Base-by-base conservation (phyloP, 108 stramenopile genomes). In the Chaetoceros tenuissimus region DNA sequence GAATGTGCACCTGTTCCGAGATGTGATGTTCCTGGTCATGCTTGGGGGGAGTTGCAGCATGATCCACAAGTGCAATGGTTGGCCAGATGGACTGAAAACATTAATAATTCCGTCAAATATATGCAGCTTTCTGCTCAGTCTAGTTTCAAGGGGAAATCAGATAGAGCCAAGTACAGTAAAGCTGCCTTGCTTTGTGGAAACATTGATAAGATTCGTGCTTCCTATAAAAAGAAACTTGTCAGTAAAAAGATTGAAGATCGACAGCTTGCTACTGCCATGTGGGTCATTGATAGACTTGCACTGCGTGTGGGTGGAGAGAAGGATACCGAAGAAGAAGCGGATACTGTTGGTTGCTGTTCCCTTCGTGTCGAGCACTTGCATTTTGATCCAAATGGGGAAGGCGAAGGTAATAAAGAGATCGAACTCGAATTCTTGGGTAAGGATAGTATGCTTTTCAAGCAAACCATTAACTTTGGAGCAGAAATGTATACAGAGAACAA, bases 271-370 rank as follows among this genome's bases (percentile, higher is more conserved):
- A 98, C 97, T 17, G 97, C 99, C n/a, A 92, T 95, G 68, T 99
- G 97, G 97, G 91, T 99, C 28, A 99, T 99, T 68, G 99, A 99
- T 85, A 73, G 89, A 21, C 75, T 98, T 53, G 99, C 99, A 1
- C 92, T 99, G 62, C 97, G 99, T 93, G 99, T 98, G 28, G 99
- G 99, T 31, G 97, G 97, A 25, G 99, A 99, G 74, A 99, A 99
- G 79, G 93, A 94, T 71, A 98, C 96, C 0, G 97, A 98, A 24
- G 98, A 98, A 63, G 99, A 99, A 72, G 99, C 99, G 3, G 99
- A 99, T 74, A 99, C 99, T 7, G 99, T 99, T 21, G 99, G 99
- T 40, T 99, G 99, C 79, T 99, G 99, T 63, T 94, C 94, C 2
- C 77, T 99, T 23, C 94, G 99, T 19, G 86, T 95, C 17, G 99